Conservation (phyloP, 2,329 filamentous ascomycete species). For the Talaromyces sp. region DNA sequence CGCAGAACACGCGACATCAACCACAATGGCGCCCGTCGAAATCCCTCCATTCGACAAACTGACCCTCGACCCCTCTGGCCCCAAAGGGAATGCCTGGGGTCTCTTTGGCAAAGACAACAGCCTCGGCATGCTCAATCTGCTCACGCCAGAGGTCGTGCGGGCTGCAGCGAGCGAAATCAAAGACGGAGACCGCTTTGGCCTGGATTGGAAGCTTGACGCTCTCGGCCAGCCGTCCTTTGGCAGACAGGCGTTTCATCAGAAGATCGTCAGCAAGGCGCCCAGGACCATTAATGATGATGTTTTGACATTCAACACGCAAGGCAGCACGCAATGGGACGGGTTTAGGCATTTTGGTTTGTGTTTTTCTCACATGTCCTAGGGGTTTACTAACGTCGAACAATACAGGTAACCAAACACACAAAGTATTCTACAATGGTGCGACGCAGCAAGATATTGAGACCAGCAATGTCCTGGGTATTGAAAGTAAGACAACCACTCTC, state of each 20-base stretch:
- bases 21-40: slow-evolving; percentile 4
- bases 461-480: slow-evolving; percentile 37
- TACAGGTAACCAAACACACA: slow-evolving; percentile 37
- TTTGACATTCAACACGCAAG: slow-evolving; percentile 56
- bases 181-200: slow-evolving; percentile 51
- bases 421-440: slow-evolving; percentile 39
- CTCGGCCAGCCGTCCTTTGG: slow-evolving; percentile 53
- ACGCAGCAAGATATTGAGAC: slow-evolving; percentile 34
- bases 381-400: neutral
- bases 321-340: slow-evolving; percentile 50
- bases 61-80: slow-evolving; percentile 12
- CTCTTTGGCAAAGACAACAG: slow-evolving; percentile 54
- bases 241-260: slow-evolving; percentile 51
- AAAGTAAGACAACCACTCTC: slow-evolving; percentile 19
- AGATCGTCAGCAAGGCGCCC: slow-evolving; percentile 49
- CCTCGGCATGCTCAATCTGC: slow-evolving; percentile 57
- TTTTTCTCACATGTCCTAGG: neutral
- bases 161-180: slow-evolving; percentile 49
- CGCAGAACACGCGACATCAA: neutral
- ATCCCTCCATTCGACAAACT: slow-evolving; percentile 11
- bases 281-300: slow-evolving; percentile 56
- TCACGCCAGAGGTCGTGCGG: slow-evolving; percentile 51
- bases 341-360: slow-evolving; percentile 30
- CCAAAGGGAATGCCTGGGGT: slow-evolving; percentile 35
- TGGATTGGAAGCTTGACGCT: slow-evolving; percentile 57